These are phyloP conservation scores for Backusella psychrophila DNA, from an alignment of 192 early-diverging fungal species.

Conservation along the genomic window DNA sequence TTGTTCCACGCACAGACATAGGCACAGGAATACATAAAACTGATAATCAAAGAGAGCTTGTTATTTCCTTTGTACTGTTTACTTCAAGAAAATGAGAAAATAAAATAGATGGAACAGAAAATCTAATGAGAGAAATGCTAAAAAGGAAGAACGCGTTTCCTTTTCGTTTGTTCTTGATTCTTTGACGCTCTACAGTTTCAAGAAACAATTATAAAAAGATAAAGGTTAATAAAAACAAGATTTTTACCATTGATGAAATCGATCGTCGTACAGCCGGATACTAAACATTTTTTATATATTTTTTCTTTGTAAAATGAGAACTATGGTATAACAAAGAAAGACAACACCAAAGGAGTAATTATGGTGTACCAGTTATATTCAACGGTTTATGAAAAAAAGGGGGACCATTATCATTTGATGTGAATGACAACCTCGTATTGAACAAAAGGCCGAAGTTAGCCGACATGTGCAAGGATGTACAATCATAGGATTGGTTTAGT, in stretches of 20 bases:
- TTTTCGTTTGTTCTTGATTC: background rate
- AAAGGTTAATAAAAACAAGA: background rate
- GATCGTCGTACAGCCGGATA: background rate
- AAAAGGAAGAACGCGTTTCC: background rate
- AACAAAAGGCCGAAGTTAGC: background rate
- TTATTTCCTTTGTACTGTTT: background rate
- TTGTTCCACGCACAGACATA: background rate
- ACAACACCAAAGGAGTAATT: background rate
- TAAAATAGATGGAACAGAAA: background rate
- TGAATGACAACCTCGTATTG: background rate
- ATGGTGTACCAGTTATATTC: background rate
- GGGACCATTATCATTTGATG: constrained; percentile 1
- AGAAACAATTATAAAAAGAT: background rate
- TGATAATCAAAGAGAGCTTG: too few relatives aligned
- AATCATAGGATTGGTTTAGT: constrained; percentile 15
- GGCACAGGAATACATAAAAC: background rate
- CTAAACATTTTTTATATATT: background rate
- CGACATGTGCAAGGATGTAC: background rate
- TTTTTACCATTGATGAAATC: background rate
- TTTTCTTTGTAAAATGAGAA: background rate
- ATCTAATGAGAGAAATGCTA: too few relatives aligned
- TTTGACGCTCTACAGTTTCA: background rate
- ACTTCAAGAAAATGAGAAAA: background rate
- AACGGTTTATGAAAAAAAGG: background rate
- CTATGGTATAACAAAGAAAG: background rate